Evolutionary conservation across 1,284 basidiomycete species (phyloP), one percentile per base, ranked within the genome.

Genomic region (Salmacisia buchloeana): DNA sequence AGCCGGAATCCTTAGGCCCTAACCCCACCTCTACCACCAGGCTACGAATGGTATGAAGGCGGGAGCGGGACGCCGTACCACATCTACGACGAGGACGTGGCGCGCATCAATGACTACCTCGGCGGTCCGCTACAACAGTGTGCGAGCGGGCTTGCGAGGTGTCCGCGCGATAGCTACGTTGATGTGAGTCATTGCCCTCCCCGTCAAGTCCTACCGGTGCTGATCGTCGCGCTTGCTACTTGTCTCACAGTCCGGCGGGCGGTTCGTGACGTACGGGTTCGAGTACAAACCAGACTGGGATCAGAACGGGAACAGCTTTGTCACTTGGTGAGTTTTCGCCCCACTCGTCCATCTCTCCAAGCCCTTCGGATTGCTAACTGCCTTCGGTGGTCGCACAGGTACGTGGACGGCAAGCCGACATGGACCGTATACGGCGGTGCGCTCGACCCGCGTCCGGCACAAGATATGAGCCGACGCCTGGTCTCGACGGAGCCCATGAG

Each of bases 271-370:
- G 31, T 74, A 74, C 52, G 80, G 79, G 35, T 67, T 80, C 58
- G 79, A 80, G 49, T 81, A 72, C 64, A 65, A 56, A 4, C 80
- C 80, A 1, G 77, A 77, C 58, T 77, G 62, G 46, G 63, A 73
- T 41, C 66, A 69, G 31, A 49, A 67, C 15, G 77, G 73, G 25
- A 69, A 64, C 21, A 77, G 78, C 12, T 65, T 54, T 35, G 66
- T 75, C 45, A 76, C 73, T 0, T 79, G 73, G 49, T 54, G 49
- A 54, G 49, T 34, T 13, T n/a, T n/a, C n/a, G n/a, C n/a, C n/a
- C n/a, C 43, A 25, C 27, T 25, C 27, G 21, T 45, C 43, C 21
- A 10, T 52, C 25, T 12, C 10, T 25, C 52, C 2, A 18, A 18
- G 18, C 29, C 18, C 52, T 56, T 56, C 27, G 29, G 34, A 18